Evolutionary conservation across 768 basidiomycete species (phyloP).

Genomic region (Porpolomopsis calyptriformis): DNA sequence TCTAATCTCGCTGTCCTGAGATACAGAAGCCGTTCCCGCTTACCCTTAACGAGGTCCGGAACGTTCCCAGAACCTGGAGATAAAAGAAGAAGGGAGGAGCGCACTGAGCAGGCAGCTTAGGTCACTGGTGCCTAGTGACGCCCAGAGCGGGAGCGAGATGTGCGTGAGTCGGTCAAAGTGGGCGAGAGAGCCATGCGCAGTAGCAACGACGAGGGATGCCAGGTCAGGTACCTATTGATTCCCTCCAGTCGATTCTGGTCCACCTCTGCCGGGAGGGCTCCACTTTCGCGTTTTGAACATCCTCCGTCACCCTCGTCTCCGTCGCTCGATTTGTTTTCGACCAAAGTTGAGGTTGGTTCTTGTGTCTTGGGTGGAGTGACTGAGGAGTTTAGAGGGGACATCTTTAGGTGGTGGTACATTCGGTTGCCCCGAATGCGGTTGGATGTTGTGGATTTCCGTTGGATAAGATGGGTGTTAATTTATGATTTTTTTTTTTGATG

Average conservation of each 20-base stretch:
- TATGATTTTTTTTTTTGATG: background rate
- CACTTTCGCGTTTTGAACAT: slow-evolving; percentile 37
- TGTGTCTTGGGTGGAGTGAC: slow-evolving; percentile 23
- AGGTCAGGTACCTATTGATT: slow-evolving; percentile 37
- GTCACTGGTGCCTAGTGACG: too few relatives aligned
- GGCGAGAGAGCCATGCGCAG: too few relatives aligned
- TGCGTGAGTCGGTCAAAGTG: too few relatives aligned
- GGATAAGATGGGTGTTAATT: slow-evolving; percentile 24
- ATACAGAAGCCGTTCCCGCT: too few relatives aligned
- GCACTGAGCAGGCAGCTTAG: too few relatives aligned
- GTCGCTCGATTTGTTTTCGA: slow-evolving; percentile 8
- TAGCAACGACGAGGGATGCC: slow-evolving; percentile 18
- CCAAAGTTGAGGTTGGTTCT: slow-evolving; percentile 15
- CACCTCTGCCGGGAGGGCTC: slow-evolving; percentile 30
- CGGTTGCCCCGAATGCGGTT: slow-evolving; percentile 47
- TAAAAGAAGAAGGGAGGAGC: too few relatives aligned
- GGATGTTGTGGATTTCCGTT: slow-evolving; percentile 39
- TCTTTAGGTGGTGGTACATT: slow-evolving; percentile 49
- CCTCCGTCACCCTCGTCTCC: slow-evolving; percentile 23
- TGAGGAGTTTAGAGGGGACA: slow-evolving; percentile 35
- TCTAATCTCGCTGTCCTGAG: too few relatives aligned
- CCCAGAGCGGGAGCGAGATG: too few relatives aligned
- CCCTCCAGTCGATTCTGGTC: slow-evolving; percentile 43
- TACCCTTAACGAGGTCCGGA: too few relatives aligned
- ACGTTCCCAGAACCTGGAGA: too few relatives aligned